Conservation (phyloP, 768 basidiomycete species). For the Mycena alexandri region DNA sequence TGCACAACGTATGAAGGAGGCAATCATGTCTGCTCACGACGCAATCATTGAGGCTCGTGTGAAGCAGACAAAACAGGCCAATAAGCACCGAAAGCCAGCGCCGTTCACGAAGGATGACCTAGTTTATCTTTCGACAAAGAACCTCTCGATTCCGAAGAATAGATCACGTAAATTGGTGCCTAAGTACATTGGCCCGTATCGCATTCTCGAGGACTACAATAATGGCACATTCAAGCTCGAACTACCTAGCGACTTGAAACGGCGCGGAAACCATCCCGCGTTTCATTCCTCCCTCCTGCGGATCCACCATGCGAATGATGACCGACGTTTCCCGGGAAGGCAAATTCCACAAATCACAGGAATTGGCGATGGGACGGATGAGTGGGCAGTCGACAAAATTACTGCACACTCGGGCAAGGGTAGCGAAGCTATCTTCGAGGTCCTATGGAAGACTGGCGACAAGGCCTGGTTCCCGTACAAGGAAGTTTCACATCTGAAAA, state of each 20-base stretch:
- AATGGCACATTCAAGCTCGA: slow-evolving; percentile 44
- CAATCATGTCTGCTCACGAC: slow-evolving; percentile 44
- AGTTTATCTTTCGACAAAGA: no score
- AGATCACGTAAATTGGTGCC: slow-evolving; percentile 53
- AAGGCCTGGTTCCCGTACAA: no score
- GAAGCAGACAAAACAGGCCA: slow-evolving; percentile 48
- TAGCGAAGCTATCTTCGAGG: slow-evolving; percentile 18
- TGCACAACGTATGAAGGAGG: slow-evolving; percentile 32
- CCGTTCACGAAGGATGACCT: no score
- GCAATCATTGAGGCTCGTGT: slow-evolving; percentile 43
- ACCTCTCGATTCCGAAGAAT: no score
- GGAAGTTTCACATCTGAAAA: background rate
- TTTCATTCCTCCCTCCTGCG: slow-evolving; percentile 45
- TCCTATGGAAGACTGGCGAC: slow-evolving; percentile 37
- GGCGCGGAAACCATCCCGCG: no score
- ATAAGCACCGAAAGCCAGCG: no score
- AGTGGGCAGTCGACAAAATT: no score
- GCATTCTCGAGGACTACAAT: slow-evolving; percentile 33
- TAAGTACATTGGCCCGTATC: slow-evolving; percentile 52
- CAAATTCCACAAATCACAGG: slow-evolving; percentile 39
- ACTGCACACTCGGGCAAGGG: slow-evolving; percentile 22
- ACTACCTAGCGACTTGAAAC: slow-evolving; percentile 40
- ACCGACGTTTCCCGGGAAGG: slow-evolving; percentile 44
- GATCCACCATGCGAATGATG: slow-evolving; percentile 45
- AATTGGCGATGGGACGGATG: slow-evolving; percentile 42